phyloP scores from a whole-genome alignment of 2,329 filamentous ascomycete genomes.

The Rhynchosporium graminicola region DNA sequence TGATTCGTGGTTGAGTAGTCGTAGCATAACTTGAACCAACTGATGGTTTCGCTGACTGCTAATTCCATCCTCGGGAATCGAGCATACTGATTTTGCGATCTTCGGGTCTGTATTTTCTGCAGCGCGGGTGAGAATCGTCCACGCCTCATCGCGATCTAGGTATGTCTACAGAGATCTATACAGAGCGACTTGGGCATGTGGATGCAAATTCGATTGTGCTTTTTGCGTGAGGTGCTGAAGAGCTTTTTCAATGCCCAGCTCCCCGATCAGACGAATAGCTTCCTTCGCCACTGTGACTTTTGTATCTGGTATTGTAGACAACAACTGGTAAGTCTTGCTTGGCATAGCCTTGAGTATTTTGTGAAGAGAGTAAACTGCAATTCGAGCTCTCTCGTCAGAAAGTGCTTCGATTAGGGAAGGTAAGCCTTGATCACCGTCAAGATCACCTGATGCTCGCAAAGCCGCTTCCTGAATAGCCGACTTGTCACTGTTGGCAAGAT shows the following conservation, averaged over 20 bases:
- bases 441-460: slow-evolving; percentile 16
- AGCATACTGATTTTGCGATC: slow-evolving; percentile 18
- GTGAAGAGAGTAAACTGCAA: slow-evolving; percentile 23
- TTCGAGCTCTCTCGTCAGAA: slow-evolving; percentile 17
- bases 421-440: slow-evolving; percentile 15
- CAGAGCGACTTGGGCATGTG: slow-evolving; percentile 22
- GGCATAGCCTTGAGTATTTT: slow-evolving; percentile 8
- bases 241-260: slow-evolving; percentile 19
- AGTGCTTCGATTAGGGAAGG: slow-evolving; percentile 21
- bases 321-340: slow-evolving; percentile 8
- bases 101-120: slow-evolving; percentile 7
- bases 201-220: slow-evolving; percentile 17
- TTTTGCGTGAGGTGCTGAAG: slow-evolving; percentile 16
- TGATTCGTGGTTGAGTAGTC: slow-evolving; percentile 17
- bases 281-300: slow-evolving; percentile 27
- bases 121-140: slow-evolving; percentile 16
- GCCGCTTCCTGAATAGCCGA: slow-evolving; percentile 18
- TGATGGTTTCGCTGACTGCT: background rate
- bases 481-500: slow-evolving; percentile 4
- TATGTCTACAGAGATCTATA: slow-evolving; percentile 17
- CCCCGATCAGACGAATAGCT: slow-evolving; percentile 21
- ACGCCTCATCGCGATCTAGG: slow-evolving; percentile 14
- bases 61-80: slow-evolving; percentile 8
- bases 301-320: slow-evolving; percentile 14
- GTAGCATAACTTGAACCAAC: slow-evolving; percentile 8